phyloP scores from a whole-genome alignment of 495 filamentous ascomycete genomes.

The Talaromyces adpressus region DNA sequence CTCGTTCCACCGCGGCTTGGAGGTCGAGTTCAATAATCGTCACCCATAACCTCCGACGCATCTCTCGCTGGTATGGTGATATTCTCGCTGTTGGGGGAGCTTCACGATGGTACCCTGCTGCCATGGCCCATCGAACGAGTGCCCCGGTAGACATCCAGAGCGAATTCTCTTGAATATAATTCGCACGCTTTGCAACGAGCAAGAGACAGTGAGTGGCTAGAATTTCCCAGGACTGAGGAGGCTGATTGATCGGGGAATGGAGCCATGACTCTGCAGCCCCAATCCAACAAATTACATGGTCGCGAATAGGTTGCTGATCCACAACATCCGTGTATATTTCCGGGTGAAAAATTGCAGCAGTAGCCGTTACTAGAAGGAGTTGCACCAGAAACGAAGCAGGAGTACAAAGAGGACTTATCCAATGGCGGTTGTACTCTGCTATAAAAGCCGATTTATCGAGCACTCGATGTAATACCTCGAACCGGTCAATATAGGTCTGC shows the following conservation, averaged over 20 bases:
- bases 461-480: slow-evolving; percentile 11
- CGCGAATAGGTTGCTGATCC: neutral
- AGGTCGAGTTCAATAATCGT: slow-evolving; percentile 39
- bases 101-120: slow-evolving; percentile 56
- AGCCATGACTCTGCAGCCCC: slow-evolving; percentile 1
- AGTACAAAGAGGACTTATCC: neutral
- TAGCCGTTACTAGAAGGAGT: neutral
- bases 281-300: neutral
- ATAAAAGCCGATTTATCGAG: slow-evolving; percentile 9
- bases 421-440: slow-evolving; percentile 11
- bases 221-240: neutral
- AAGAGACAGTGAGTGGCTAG: neutral
- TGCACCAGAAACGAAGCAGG: neutral
- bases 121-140: slow-evolving; percentile 47
- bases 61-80: slow-evolving; percentile 28
- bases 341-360: slow-evolving; percentile 5
- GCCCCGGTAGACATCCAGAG: slow-evolving; percentile 29
- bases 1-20: slow-evolving; percentile 27
- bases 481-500: slow-evolving; percentile 12
- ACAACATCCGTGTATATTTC: neutral
- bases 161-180: neutral
- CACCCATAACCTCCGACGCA: slow-evolving; percentile 33
- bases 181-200: slow-evolving; percentile 4
- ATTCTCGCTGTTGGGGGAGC: slow-evolving; percentile 26
- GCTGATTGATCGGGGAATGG: slow-evolving; percentile 1